phyloP scores from a whole-genome alignment of 2,329 filamentous ascomycete genomes.

The Sporothrix luriei region DNA sequence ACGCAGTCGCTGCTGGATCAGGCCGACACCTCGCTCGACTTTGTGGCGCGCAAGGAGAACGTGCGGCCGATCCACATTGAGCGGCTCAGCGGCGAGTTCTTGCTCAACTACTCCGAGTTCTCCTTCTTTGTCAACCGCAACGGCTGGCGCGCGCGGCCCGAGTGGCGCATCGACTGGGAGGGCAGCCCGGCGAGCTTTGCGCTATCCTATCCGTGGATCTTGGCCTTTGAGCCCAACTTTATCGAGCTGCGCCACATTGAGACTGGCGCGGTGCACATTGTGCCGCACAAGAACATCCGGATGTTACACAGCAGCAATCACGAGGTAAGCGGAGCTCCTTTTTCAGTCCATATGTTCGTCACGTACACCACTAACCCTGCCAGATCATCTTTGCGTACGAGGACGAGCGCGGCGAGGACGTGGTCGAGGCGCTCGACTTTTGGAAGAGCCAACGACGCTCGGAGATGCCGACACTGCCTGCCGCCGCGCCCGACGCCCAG shows the following conservation, averaged over 20 bases:
- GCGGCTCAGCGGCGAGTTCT: constrained; percentile 92
- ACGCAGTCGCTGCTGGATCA: constrained; percentile 96
- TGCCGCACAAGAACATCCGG: constrained; percentile 93
- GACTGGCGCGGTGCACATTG: constrained; percentile 90
- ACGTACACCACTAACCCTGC: constrained; percentile 57
- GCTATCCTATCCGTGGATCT: constrained; percentile 92
- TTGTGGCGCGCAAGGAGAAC: constrained; percentile 90
- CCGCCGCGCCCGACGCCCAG: constrained; percentile 5
- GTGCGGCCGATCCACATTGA: constrained; percentile 97
- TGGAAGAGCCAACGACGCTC: constrained; percentile 71
- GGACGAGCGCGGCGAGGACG: constrained; percentile 89
- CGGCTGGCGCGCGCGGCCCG: constrained; percentile 91
- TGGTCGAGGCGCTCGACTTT: constrained; percentile 94
- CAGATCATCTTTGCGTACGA: constrained; percentile 98
- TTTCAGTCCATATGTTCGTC: neutral
- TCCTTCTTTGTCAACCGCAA: constrained; percentile 99
- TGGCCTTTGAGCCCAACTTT: constrained; percentile 96
- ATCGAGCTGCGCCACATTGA: constrained; percentile 97
- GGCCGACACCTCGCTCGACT: constrained; percentile 95
- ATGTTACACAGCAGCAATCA: constrained; percentile 97
- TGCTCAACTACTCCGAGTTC: constrained; percentile 98
- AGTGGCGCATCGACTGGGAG: constrained; percentile 98
- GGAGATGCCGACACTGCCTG: constrained; percentile 33
- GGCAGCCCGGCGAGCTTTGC: constrained; percentile 90
- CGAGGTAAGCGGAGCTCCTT: constrained; percentile 66